Conservation (phyloP, 371 early-diverging fungal genomes). For the Circinella minor region DNA sequence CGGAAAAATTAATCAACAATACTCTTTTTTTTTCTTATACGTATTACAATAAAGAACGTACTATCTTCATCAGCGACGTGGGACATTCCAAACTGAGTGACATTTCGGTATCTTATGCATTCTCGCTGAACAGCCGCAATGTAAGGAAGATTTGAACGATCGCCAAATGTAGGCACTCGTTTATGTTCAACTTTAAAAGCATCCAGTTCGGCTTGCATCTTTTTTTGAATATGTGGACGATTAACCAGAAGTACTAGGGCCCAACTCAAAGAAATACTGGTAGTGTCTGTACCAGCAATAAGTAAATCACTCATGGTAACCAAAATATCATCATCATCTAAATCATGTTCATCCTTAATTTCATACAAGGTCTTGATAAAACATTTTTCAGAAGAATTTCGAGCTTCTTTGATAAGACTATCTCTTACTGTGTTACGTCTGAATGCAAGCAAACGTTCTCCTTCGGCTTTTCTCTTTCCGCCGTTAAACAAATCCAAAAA, state of each 20-base stretch:
- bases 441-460: constrained; percentile 1
- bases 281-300: constrained; percentile 27
- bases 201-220: constrained; percentile 19
- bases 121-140: constrained; percentile 22
- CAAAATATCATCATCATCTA: constrained; percentile 24
- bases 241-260: constrained; percentile 18
- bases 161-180: constrained; percentile 20
- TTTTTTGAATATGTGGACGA: constrained; percentile 24
- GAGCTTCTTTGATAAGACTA: constrained; percentile 6
- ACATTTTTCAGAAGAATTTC: constrained; percentile 13
- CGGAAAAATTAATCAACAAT: background rate
- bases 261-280: constrained; percentile 23
- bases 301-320: constrained; percentile 24
- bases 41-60: constrained; percentile 3
- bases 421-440: background rate
- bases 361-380: constrained; percentile 21
- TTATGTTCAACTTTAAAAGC: constrained; percentile 16
- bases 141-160: constrained; percentile 19
- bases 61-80: constrained; percentile 23
- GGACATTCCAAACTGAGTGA: constrained; percentile 13
- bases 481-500: constrained; percentile 8
- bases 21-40: background rate
- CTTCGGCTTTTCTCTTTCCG: background rate
- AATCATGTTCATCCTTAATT: constrained; percentile 19
- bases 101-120: constrained; percentile 23